phyloP scores from a whole-genome alignment of 1,284 basidiomycete genomes.

The Fomitopsis palustris region DNA sequence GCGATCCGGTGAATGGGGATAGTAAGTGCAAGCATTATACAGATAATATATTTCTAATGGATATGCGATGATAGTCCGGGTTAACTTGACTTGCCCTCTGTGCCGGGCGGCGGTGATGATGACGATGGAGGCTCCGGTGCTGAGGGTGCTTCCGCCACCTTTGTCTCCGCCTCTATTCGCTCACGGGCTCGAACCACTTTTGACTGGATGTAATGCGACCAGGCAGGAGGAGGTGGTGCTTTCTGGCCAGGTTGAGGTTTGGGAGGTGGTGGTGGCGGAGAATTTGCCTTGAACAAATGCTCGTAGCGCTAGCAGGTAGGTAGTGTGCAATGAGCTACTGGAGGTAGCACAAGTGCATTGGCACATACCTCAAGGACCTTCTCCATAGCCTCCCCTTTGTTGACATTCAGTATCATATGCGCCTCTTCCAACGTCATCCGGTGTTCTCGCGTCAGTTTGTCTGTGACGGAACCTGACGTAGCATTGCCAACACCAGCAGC shows the following conservation, averaged over 20 bases:
- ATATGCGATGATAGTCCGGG: neutral
- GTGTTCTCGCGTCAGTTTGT: conserved; percentile 78
- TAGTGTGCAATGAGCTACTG: neutral
- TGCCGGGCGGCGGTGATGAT: conserved; percentile 4
- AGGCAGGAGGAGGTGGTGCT: conserved; percentile 38
- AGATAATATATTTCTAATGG: neutral
- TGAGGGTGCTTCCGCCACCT: conserved; percentile 27
- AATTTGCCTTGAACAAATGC: conserved; percentile 87
- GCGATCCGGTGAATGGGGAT: conserved; percentile 7
- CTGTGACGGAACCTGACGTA: conserved; percentile 68
- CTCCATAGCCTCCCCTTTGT: conserved; percentile 72
- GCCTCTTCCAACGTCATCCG: conserved; percentile 97
- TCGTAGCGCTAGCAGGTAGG: conserved; percentile 76
- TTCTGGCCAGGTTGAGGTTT: conserved; percentile 39
- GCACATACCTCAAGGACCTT: conserved; percentile 66
- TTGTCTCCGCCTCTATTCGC: conserved; percentile 86
- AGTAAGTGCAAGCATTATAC: conserved; percentile 5
- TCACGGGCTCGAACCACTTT: conserved; percentile 95
- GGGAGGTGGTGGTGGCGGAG: conserved; percentile 58
- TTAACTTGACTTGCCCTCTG: conserved; percentile 3
- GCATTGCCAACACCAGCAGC: conserved; percentile 71
- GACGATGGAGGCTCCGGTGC: conserved; percentile 17
- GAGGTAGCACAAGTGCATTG: neutral
- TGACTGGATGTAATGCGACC: conserved; percentile 93
- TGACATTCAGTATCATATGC: conserved; percentile 89